phyloP scores from a whole-genome alignment of 257 asterid species.

The Cordia subcordata region DNA sequence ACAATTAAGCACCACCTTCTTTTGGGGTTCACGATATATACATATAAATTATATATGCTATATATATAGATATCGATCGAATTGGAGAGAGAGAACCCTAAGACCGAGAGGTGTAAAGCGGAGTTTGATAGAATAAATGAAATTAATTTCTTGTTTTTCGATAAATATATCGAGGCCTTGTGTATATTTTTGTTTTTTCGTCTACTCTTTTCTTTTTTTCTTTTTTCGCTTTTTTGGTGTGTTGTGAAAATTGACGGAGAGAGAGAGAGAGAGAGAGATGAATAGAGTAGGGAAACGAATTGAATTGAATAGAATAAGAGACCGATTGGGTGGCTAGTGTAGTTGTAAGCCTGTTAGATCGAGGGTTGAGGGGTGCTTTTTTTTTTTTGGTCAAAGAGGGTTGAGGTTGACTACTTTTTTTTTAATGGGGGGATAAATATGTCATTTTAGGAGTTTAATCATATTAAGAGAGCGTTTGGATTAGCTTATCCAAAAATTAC shows the following conservation, averaged over 20 bases:
- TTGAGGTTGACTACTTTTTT: no score
- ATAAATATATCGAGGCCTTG: background rate
- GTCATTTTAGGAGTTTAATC: no score
- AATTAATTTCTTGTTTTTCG: no score
- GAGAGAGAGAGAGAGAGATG: background rate
- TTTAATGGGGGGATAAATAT: no score
- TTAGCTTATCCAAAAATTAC: no score
- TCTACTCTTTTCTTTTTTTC: background rate
- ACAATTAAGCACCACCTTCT: background rate
- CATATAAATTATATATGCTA: no score
- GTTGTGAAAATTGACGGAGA: background rate
- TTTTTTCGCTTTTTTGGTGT: no score
- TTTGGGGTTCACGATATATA: background rate
- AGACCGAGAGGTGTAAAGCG: background rate
- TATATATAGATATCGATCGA: background rate
- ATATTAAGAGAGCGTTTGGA: no score
- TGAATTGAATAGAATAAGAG: background rate
- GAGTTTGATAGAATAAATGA: background rate
- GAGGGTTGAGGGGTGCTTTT: background rate
- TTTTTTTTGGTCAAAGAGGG: background rate
- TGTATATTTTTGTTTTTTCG: no score
- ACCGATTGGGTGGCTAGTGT: background rate
- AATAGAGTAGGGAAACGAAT: background rate
- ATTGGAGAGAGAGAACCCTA: background rate
- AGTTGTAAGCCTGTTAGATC: background rate